Conservation (phyloP, 202 grass and related monocot species). For the Tripidium arundinaceum region DNA sequence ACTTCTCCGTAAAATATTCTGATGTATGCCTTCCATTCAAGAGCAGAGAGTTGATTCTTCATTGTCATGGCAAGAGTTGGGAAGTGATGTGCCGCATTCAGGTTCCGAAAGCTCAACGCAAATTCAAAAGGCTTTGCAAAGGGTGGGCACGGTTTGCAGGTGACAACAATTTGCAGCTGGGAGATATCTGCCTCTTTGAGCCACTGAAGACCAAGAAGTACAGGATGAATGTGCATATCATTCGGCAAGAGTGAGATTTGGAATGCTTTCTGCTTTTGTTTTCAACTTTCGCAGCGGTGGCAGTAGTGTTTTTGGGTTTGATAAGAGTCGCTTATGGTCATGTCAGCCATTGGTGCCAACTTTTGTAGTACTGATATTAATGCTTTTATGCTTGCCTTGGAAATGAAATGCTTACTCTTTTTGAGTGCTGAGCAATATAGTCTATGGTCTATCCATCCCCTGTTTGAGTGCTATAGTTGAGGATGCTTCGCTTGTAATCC, state of each 20-base stretch:
- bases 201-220: neutral
- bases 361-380: neutral
- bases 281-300: neutral
- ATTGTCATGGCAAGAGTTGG: neutral
- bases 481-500: neutral
- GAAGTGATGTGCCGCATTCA: neutral
- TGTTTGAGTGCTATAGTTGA: neutral
- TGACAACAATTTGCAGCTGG: conserved; percentile 12
- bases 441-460: neutral
- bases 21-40: neutral
- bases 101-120: fast-evolving
- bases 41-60: neutral
- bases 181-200: conserved; percentile 34
- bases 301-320: too few relatives aligned
- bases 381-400: neutral
- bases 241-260: neutral
- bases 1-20: neutral
- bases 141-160: neutral
- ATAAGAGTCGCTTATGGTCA: neutral
- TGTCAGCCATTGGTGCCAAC: neutral
- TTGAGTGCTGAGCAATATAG: too few relatives aligned
- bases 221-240: conserved; percentile 5
- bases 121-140: neutral
- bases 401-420: neutral
- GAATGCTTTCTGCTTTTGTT: neutral